These are phyloP conservation scores for Erythrobasidium hasegawianum DNA, from an alignment of 1,284 basidiomycete species.

Conservation along the genomic window DNA sequence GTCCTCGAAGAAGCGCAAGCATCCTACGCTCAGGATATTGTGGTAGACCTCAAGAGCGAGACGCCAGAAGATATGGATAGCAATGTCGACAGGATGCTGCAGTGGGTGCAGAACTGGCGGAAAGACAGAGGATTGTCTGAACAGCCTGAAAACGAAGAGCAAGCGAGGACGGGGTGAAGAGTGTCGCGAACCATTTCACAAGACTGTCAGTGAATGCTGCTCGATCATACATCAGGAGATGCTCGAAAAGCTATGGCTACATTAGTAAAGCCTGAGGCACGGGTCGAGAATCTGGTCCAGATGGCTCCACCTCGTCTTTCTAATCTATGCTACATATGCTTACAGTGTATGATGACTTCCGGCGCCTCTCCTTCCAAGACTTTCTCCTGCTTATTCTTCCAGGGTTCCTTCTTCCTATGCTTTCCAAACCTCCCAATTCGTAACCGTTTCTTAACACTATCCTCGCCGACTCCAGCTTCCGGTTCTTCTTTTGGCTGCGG, in stretches of 20 bases:
- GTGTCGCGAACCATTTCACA: too few relatives aligned
- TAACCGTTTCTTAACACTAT: background rate
- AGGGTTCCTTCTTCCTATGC: background rate
- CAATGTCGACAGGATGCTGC: slow-evolving; percentile 76
- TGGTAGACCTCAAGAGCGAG: slow-evolving; percentile 81
- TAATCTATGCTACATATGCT: slow-evolving; percentile 13
- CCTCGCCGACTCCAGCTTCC: background rate
- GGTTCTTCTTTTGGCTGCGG: background rate
- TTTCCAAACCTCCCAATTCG: background rate
- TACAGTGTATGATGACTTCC: background rate
- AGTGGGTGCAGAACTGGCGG: slow-evolving; percentile 79
- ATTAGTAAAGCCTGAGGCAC: too few relatives aligned
- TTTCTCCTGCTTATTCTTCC: background rate
- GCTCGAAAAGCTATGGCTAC: too few relatives aligned
- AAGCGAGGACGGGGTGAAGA: background rate
- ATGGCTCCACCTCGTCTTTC: too few relatives aligned
- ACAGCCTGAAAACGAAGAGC: background rate
- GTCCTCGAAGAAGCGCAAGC: slow-evolving; percentile 81
- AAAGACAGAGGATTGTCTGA: slow-evolving; percentile 23
- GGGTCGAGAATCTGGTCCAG: too few relatives aligned
- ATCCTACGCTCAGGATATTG: slow-evolving; percentile 77
- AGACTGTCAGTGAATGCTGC: too few relatives aligned
- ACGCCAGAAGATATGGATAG: slow-evolving; percentile 74
- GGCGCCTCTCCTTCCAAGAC: slow-evolving; percentile 3
- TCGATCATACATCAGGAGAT: too few relatives aligned